These are phyloP conservation scores for Xylariaceae sp. DNA, from an alignment of 2,329 filamentous ascomycete species.

Conservation along the genomic window DNA sequence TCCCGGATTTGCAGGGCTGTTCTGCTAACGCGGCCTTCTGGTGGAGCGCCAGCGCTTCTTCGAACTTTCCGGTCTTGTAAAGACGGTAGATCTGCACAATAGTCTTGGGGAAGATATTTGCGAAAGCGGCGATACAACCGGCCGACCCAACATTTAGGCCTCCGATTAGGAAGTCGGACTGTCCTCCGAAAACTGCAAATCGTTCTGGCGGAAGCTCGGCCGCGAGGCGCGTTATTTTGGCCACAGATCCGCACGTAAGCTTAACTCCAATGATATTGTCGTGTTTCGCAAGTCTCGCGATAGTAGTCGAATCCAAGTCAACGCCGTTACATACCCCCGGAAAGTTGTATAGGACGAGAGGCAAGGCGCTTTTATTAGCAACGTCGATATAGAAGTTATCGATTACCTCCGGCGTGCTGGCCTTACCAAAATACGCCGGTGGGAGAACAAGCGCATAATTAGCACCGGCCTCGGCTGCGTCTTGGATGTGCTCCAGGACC, in stretches of 20 bases:
- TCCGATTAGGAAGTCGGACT: slow-evolving; percentile 49
- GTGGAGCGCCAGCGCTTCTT: slow-evolving; percentile 53
- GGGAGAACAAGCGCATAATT: slow-evolving; percentile 65
- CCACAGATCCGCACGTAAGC: slow-evolving; percentile 74
- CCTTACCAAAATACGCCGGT: slow-evolving; percentile 64
- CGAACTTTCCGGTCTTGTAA: slow-evolving; percentile 36
- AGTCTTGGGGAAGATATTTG: slow-evolving; percentile 31
- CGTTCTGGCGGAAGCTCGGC: slow-evolving; percentile 7
- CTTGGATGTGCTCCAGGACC: slow-evolving; percentile 60
- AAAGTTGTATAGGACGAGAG: slow-evolving; percentile 73
- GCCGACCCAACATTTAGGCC: slow-evolving; percentile 16
- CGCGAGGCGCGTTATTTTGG: slow-evolving; percentile 66
- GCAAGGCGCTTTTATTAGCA: slow-evolving; percentile 60
- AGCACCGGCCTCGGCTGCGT: slow-evolving; percentile 60
- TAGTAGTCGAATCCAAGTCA: slow-evolving; percentile 67
- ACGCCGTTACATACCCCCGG: slow-evolving; percentile 67
- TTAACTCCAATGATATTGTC: slow-evolving; percentile 71
- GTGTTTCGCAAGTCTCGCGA: slow-evolving; percentile 59
- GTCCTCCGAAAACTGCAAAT: slow-evolving; percentile 45
- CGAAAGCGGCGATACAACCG: slow-evolving; percentile 20
- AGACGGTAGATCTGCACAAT: slow-evolving; percentile 14
- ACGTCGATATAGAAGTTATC: slow-evolving; percentile 65
- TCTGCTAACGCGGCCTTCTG: too few species aligned
- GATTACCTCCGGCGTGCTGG: slow-evolving; percentile 62
- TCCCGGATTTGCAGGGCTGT: too few species aligned